Base-by-base conservation (phyloP, 192 early-diverging fungal species). In the Lunasporangiospora selenospora region DNA sequence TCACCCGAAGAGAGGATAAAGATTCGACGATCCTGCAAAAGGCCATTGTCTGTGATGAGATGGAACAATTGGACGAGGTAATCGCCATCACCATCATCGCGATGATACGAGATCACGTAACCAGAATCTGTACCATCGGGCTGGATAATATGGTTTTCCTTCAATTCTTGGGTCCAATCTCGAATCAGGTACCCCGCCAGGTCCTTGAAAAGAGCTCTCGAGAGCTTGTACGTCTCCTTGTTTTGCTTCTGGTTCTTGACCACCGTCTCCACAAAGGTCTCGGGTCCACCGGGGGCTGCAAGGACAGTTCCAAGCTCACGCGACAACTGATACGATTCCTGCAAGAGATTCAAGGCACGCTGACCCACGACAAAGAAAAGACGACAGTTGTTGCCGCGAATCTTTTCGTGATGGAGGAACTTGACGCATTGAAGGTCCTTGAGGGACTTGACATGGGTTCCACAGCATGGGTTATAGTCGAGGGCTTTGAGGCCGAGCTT, bases 401-500 rank as follows among this genome's bases (percentile, higher is more conserved):
- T 77, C 37, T 81, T 85, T 54, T 86, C 86, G 0, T 84, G 84
- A 40, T 84, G 83, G 5, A 87, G 73, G 13, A 93, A 67, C 53
- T 89, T 89, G 49, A 90, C 53, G 29, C 65, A 67, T 53, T 91
- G 89, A 27, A 92, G 77, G 38, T 90, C 80, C n/a, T 81, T 79
- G 15, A 86, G 78, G 10, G 56, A 75, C 3, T 58, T 54, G 39
- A 88, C 81, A 45, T 91, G 89, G 6, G 91, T 92, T 21, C 91
- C 91, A 49, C 91, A 92, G 70, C 91, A 92, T 15, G 88, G 85
- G 46, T 88, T 88, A 30, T 60, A 67, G 41, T 87, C 85, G 12
- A 89, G 21, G 9, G 65, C 76, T n/a, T 63, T 71, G 41, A 87
- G 83, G 12, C 51, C 58, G 29, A 83, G 73, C 37, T 80, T 81